Percentiles rank a stretch among this genome's conserved stretches.
These are phyloP conservation scores for Oryza glumipatula DNA, from an alignment of 176 grass and related monocot genomes.

Conservation along the genomic window DNA sequence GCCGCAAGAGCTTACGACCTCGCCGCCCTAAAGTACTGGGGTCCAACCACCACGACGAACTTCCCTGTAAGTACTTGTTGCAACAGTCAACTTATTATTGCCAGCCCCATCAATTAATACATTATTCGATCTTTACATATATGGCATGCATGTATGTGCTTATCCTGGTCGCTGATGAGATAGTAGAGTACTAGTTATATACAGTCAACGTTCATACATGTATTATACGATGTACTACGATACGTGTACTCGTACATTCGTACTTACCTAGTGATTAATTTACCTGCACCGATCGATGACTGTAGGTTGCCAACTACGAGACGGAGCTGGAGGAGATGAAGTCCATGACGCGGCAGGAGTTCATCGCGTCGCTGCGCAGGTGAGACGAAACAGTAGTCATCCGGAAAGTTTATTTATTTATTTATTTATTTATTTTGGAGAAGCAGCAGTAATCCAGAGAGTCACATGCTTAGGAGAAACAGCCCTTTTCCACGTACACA, in stretches of 20 bases:
- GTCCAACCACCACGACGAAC: slow-evolving; percentile 77
- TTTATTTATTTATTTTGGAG: too few relatives aligned
- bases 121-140: too few relatives aligned
- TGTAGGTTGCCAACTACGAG: slow-evolving; percentile 75
- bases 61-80: slow-evolving; percentile 60
- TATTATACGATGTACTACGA: not conserved
- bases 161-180: too few relatives aligned
- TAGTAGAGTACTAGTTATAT: too few relatives aligned
- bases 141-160: too few relatives aligned
- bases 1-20: slow-evolving; percentile 92
- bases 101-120: not conserved
- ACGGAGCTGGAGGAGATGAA: slow-evolving; percentile 95
- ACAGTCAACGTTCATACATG: too few relatives aligned
- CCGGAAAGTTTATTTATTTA: too few relatives aligned
- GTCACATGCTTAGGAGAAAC: not conserved
- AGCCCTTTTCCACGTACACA: slow-evolving; percentile 39
- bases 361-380: slow-evolving; percentile 91
- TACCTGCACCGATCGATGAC: slow-evolving; percentile 1
- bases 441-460: not conserved
- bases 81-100: not conserved
- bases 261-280: not conserved
- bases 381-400: slow-evolving; percentile 18
- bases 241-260: not conserved
- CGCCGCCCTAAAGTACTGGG: slow-evolving; percentile 89
- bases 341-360: slow-evolving; percentile 92